Percentiles rank a stretch among this genome's conserved stretches.
Conservation (phyloP, 1,284 basidiomycete genomes). For the Omphalotus olearius region DNA sequence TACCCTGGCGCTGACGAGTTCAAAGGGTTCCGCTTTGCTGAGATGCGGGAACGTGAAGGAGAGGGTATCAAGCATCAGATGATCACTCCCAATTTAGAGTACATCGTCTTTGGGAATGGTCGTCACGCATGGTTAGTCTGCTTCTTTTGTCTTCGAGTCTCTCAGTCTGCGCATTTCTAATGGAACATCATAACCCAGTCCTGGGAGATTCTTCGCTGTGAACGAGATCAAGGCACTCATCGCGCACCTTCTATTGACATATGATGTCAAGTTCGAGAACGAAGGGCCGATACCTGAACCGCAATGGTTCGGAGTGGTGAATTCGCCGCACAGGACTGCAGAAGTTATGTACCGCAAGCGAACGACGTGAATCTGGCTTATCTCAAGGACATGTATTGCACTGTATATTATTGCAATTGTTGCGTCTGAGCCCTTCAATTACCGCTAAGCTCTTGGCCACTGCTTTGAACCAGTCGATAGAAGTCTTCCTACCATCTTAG, state of each 20-base stretch:
- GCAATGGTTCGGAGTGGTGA: constrained; percentile 13
- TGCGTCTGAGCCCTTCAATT: no score
- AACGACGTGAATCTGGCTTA: neutral
- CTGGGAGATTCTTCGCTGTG: constrained; percentile 28
- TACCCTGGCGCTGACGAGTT: constrained; percentile 11
- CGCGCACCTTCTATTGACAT: constrained; percentile 35
- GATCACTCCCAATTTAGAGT: constrained; percentile 18
- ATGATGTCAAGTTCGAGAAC: constrained; percentile 35
- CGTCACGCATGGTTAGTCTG: constrained; percentile 23
- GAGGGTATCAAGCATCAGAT: constrained; percentile 18
- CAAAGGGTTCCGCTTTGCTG: constrained; percentile 13
- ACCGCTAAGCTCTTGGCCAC: no score
- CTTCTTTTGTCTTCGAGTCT: neutral
- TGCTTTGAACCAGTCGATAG: no score
- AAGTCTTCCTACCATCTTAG: no score
- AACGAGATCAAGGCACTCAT: constrained; percentile 34
- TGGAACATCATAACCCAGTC: constrained; percentile 14
- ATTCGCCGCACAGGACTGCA: constrained; percentile 11
- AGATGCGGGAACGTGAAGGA: constrained; percentile 15
- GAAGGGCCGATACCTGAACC: constrained; percentile 18
- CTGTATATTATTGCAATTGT: no score
- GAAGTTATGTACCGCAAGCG: constrained; percentile 16
- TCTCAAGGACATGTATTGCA: no score
- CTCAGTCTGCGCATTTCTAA: no score
- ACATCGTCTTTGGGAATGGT: constrained; percentile 26